These are phyloP conservation scores for Talaromyces trachyspermus DNA, from an alignment of 495 filamentous ascomycete species.

Conservation along the genomic window DNA sequence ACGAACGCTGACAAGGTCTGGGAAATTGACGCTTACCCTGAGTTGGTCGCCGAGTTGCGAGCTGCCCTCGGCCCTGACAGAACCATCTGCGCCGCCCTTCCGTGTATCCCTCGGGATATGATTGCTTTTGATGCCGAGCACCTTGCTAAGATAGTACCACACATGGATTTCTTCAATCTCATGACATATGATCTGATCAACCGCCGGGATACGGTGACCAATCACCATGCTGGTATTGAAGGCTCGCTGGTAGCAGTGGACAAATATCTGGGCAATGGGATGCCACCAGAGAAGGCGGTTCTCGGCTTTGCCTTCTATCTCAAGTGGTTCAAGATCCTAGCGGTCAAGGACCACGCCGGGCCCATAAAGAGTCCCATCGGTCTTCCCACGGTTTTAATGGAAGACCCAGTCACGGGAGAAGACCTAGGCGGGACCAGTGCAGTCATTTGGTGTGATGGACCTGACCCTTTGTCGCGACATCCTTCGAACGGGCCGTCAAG, in stretches of 20 bases:
- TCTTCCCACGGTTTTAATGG: conserved; percentile 53
- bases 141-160: conserved; percentile 51
- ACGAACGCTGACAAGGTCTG: conserved; percentile 52
- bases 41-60: conserved; percentile 53
- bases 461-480: conserved; percentile 34
- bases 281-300: conserved; percentile 48
- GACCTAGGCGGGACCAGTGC: conserved; percentile 58
- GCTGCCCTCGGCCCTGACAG: conserved; percentile 50
- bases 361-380: conserved; percentile 46
- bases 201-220: conserved; percentile 59
- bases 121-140: conserved; percentile 58
- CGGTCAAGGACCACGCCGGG: conserved; percentile 24
- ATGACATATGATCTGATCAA: conserved; percentile 80
- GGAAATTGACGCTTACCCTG: conserved; percentile 58
- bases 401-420: conserved; percentile 54
- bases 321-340: conserved; percentile 61
- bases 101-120: conserved; percentile 61
- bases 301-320: conserved; percentile 69
- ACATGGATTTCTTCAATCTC: conserved; percentile 66
- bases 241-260: conserved; percentile 47
- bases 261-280: conserved; percentile 52
- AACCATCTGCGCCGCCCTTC: conserved; percentile 62
- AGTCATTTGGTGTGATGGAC: conserved; percentile 53
- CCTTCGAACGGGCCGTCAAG: conserved; percentile 42
- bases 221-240: conserved; percentile 55